phyloP scores from a whole-genome alignment of 768 basidiomycete species.

The Russula dissimulans region DNA sequence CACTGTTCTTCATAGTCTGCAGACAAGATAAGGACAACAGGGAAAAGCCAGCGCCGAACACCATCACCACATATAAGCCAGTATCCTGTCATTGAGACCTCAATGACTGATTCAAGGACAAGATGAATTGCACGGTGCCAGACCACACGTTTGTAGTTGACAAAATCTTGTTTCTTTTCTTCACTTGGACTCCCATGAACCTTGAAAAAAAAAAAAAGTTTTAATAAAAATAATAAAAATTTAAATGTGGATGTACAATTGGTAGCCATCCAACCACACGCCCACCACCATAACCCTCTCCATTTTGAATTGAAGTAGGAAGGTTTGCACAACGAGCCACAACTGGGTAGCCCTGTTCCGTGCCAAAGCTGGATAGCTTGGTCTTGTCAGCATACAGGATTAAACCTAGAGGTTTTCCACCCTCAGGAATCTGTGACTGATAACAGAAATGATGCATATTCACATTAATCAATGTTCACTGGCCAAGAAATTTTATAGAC shows the following conservation, averaged over 20 bases:
- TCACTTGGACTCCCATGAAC: not conserved
- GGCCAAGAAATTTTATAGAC: no score
- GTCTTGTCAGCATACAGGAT: conserved; percentile 21
- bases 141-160: conserved; percentile 20
- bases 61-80: conserved; percentile 6
- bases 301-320: conserved; percentile 7
- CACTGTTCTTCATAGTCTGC: conserved; percentile 25
- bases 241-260: conserved; percentile 13
- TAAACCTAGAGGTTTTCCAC: conserved; percentile 8
- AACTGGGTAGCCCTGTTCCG: conserved; percentile 1
- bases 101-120: conserved; percentile 11
- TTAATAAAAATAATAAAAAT: not conserved
- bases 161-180: not conserved
- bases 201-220: not conserved
- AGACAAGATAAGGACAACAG: conserved; percentile 20
- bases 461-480: no score
- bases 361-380: conserved; percentile 17
- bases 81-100: conserved; percentile 12
- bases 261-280: conserved; percentile 25
- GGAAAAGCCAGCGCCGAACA: conserved; percentile 15
- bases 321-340: no score
- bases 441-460: not conserved
- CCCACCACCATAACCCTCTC: conserved; percentile 2
- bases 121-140: conserved; percentile 21
- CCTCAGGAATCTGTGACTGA: not conserved